Base-by-base conservation (phyloP, 2,329 filamentous ascomycete genomes). In the Aspergillus hiratsukae region DNA sequence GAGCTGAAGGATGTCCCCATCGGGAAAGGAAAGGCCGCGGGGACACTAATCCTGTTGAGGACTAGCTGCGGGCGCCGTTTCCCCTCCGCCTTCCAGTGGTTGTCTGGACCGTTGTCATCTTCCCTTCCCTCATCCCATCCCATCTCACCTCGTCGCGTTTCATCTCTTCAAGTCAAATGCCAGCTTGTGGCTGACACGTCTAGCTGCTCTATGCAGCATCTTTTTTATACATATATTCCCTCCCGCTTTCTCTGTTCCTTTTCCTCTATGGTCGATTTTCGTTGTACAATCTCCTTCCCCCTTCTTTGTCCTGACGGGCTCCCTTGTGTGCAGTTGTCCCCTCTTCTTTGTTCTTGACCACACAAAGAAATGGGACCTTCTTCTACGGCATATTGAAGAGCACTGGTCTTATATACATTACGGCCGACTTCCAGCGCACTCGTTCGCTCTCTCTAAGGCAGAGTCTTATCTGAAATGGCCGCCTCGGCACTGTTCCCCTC, bases 401-500 rank as follows among this genome's bases (percentile, higher is more conserved):
- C 49, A 40, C 35, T 52, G 23, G 37, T 59, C 48, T 53, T 46
- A 52, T 53, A 55, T 50, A 28, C 48, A 49, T 40, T 23, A 51
- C 37, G 10, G 17, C 43, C 28, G 10, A 35, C 53, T 49, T 54
- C 23, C 27, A 19, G 31, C 55, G 45, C 29, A 46, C 56, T 48
- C 17, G 48, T 53, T 41, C 46, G 21, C 27, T 35, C 23, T 31
- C 29, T 21, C n/a, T 48, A 17, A 31, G 41, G 25, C 21, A 48
- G 19, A 41, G 55, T 49, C 53, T 48, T 50, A 52, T 60, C 57
- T 54, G 54, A 55, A 37, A 73, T 74, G 69, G 68, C 71, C 51
- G 61, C 68, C 62, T 69, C 71, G 58, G 62, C 70, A 17, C 5
- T 37, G 27, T 54, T 71, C 46, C 63, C 70, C 23, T 58, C 66